Base-by-base conservation (phyloP, 2,329 filamentous ascomycete species). In the Daldinia sp. region DNA sequence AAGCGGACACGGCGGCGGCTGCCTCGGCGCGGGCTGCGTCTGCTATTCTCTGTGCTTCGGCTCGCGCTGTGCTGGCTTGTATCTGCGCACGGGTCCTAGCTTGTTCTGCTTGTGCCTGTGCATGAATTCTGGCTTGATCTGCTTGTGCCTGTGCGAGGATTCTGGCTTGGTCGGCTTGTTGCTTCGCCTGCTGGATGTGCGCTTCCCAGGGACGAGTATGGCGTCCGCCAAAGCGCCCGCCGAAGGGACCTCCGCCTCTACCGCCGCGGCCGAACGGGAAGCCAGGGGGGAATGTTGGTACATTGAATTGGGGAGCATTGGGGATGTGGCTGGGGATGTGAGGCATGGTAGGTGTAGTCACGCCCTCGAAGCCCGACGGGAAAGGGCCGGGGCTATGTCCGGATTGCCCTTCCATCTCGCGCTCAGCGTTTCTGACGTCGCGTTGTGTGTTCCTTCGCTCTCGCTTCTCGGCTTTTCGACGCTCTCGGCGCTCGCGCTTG, bases 401-500 rank as follows among this genome's bases (percentile, higher is more conserved):
- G 11, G 39, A 25, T n/a, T 27, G 39, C 6, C 39, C 39, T 27
- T 15, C 61, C 4, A 32, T 17, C 19, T 50, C 59, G 5, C 59
- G 55, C 23, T 54, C 55, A 7, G 57, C 51, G 6, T 47, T 58
- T 17, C 48, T 23, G 23, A 43, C 30, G 3, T 63, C 59, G n/a
- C 47, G 34, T 19, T n/a, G 21, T n/a, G 47, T 17, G 34, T 30
- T 30, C 23, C 10, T 72, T 39, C 78, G 79, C 29, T 78, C 71
- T 1, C 67, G 70, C 63, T 78, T 76, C 41, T 61, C 57, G 34
- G 53, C 64, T 4, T 23, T 27, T 8, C 49, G 54, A 1, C 57
- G 75, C 3, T 51, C 72, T 11, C 72, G 76, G 13, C 71, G 70
- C 63, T 77, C 73, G 8, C 68, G 69, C 61, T 67, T 72, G 58